These are phyloP conservation scores for Jacaranda mimosifolia DNA, from an alignment of 257 asterid species.

Conservation along the genomic window DNA sequence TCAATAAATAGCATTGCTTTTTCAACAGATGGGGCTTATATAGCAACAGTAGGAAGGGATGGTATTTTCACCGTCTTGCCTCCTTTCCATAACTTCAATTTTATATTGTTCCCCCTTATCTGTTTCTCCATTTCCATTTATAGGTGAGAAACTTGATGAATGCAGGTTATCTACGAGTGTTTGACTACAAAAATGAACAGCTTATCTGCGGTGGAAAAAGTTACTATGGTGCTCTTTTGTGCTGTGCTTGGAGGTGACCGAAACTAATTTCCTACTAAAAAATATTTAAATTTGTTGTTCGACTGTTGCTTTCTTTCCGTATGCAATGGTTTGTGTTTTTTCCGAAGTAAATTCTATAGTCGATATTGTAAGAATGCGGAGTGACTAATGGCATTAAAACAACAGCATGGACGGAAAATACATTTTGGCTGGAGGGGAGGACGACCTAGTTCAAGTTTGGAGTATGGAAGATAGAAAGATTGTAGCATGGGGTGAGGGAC, in stretches of 20 bases:
- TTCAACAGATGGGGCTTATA: constrained; percentile 65
- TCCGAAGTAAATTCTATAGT: not conserved
- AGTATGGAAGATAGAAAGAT: constrained; percentile 81
- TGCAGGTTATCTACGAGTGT: constrained; percentile 74
- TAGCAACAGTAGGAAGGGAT: constrained; percentile 82
- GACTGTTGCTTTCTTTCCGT: not conserved
- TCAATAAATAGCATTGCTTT: constrained; percentile 68
- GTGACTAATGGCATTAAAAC: constrained; percentile 46
- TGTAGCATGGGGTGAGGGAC: constrained; percentile 91
- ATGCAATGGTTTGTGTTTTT: not conserved
- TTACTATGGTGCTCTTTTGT: constrained; percentile 75
- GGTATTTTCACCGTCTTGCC: constrained; percentile 44
- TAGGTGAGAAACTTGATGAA: constrained; percentile 27
- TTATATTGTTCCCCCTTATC: not conserved
- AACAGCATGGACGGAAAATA: constrained; percentile 79
- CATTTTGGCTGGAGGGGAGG: constrained; percentile 82
- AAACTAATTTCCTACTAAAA: not conserved
- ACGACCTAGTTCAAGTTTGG: constrained; percentile 86
- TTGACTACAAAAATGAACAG: constrained; percentile 74
- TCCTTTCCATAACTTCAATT: not conserved
- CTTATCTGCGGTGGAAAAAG: constrained; percentile 79
- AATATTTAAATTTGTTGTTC: not conserved
- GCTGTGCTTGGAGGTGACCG: constrained; percentile 78
- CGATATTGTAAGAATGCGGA: constrained; percentile 31
- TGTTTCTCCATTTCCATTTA: constrained; percentile 13